These are phyloP conservation scores for Solanum megistacrolobum DNA, from an alignment of 257 asterid genomes.

Conservation along the genomic window DNA sequence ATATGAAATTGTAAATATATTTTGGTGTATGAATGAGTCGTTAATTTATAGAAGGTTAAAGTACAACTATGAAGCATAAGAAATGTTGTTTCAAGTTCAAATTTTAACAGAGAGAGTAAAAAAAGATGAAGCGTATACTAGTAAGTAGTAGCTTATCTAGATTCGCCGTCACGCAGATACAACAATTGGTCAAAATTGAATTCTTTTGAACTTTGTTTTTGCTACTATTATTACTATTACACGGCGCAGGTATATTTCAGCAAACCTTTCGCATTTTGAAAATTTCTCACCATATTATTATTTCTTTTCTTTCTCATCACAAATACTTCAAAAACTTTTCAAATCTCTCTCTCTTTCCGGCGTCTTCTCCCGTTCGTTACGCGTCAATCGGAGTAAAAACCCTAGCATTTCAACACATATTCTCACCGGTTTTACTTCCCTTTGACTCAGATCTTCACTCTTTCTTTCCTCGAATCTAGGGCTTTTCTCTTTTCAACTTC, in stretches of 20 bases:
- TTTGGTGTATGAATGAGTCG: background rate
- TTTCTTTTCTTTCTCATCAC: conserved; percentile 7
- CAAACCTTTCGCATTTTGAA: background rate
- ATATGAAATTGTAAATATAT: too few species aligned
- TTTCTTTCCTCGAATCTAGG: conserved; percentile 15
- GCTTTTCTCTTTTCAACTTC: background rate
- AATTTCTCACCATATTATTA: conserved; percentile 8
- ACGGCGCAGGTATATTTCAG: background rate
- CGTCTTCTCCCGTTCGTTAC: conserved; percentile 6
- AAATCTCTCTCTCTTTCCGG: conserved; percentile 18
- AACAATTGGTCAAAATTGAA: background rate
- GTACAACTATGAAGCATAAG: background rate
- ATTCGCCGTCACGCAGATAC: background rate
- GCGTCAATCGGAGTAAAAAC: background rate
- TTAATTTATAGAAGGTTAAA: background rate
- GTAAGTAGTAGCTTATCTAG: background rate
- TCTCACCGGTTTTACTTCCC: background rate
- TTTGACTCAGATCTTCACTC: conserved; percentile 9
- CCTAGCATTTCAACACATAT: background rate
- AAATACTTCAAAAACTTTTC: conserved; percentile 19
- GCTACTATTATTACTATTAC: background rate
- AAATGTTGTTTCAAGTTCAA: background rate
- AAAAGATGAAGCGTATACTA: background rate
- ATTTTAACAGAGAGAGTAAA: background rate
- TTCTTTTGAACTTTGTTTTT: background rate